Evolutionary conservation across 23 red algal genomes (phyloP).

Genomic region (Chondrus crispus): DNA sequence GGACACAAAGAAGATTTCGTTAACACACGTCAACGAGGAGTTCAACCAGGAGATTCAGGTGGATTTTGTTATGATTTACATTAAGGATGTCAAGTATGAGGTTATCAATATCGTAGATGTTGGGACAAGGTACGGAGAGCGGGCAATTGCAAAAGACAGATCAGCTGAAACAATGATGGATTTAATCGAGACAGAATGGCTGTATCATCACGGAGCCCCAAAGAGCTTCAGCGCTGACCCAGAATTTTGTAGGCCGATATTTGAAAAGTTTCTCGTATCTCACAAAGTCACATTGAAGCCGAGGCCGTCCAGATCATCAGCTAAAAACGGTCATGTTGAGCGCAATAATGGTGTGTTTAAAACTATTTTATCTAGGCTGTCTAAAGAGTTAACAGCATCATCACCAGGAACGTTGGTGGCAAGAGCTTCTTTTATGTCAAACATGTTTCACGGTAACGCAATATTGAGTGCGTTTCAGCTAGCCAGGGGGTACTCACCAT

Average conservation of each 20-base stretch:
- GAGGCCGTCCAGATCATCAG: not conserved
- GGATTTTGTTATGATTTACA: not conserved
- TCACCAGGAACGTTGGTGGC: not conserved
- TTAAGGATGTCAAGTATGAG: not conserved
- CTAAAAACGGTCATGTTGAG: not conserved
- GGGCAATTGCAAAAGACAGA: not conserved
- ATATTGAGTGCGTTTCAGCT: slow-evolving; percentile 14
- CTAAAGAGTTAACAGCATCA: not conserved
- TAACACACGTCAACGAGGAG: not conserved
- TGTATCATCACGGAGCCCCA: slow-evolving; percentile 13
- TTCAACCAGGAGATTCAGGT: not conserved
- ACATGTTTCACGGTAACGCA: slow-evolving; percentile 18
- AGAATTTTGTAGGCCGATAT: not conserved
- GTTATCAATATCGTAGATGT: not conserved
- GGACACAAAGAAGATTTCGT: not conserved
- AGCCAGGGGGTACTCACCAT: not conserved
- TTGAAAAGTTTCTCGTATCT: not conserved
- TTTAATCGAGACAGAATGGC: slow-evolving; percentile 25
- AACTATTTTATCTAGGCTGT: not conserved
- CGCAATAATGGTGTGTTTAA: not conserved
- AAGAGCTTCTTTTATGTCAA: not conserved
- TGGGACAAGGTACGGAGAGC: not conserved
- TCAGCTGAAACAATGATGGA: not conserved
- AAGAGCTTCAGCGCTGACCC: slow-evolving; percentile 36
- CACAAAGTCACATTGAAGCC: not conserved